These are phyloP conservation scores for Fraxinus baroniana DNA, from an alignment of 305 asterid genomes.

Conservation along the genomic window DNA sequence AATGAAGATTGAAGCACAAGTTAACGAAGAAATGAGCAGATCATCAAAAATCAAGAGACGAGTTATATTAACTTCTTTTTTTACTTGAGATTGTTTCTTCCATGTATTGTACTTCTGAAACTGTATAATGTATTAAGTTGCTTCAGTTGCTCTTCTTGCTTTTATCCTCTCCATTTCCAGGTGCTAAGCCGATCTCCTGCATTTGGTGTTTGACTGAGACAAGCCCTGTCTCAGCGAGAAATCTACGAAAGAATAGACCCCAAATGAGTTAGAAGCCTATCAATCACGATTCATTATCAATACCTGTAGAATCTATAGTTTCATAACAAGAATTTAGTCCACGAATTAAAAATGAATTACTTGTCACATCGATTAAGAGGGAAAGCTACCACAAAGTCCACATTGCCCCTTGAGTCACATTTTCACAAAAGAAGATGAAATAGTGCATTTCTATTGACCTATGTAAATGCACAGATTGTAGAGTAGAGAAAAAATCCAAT, in stretches of 20 bases:
- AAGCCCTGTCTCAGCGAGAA: slow-evolving; percentile 75
- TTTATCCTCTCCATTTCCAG: slow-evolving; percentile 32
- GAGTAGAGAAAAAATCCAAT: background rate
- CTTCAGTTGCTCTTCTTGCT: slow-evolving; percentile 49
- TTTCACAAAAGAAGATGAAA: background rate
- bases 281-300: background rate
- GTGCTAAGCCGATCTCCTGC: slow-evolving; percentile 59
- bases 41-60: background rate
- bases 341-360: background rate
- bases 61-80: background rate
- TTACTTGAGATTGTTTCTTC: slow-evolving; percentile 10
- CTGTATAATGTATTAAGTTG: slow-evolving; percentile 12
- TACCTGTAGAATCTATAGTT: background rate
- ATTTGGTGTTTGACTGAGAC: slow-evolving; percentile 73
- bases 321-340: background rate
- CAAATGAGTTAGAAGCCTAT: slow-evolving; percentile 5
- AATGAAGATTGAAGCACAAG: slow-evolving; percentile 27
- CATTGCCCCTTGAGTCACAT: background rate
- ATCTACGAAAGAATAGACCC: slow-evolving; percentile 36
- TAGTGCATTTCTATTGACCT: background rate
- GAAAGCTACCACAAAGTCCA: background rate
- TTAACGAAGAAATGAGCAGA: slow-evolving; percentile 18
- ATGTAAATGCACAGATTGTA: background rate
- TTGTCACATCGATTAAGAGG: background rate
- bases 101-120: slow-evolving; percentile 16